Percentiles rank a stretch among this genome's conserved stretches.
phyloP scores from a whole-genome alignment of 2,329 filamentous ascomycete genomes.

The Malbranchea zuffiana region DNA sequence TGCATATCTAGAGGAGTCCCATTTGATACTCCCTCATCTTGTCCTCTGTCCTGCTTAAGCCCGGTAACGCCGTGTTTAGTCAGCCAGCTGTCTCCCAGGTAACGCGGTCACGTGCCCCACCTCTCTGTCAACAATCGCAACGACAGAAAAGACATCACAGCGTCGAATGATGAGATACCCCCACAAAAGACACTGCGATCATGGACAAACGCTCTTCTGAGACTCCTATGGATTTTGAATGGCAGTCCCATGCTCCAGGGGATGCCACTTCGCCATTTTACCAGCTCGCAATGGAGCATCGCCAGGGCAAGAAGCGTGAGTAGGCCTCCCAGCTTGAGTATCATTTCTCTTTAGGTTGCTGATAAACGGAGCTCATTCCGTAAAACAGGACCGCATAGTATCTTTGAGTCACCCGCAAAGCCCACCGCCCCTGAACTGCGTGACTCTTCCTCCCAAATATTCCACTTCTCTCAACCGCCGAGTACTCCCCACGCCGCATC shows the following conservation, averaged over 20 bases:
- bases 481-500: conserved; percentile 22
- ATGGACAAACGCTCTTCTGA: conserved; percentile 34
- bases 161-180: too few relatives aligned
- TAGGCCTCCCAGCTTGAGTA: conserved; percentile 4
- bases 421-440: conserved; percentile 36
- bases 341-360: not conserved
- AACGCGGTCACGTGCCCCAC: too few relatives aligned
- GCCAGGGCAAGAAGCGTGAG: conserved; percentile 34
- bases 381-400: conserved; percentile 31
- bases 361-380: conserved; percentile 7
- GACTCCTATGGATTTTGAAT: conserved; percentile 43
- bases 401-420: conserved; percentile 41
- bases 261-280: conserved; percentile 39
- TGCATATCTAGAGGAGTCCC: too few relatives aligned
- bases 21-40: too few relatives aligned
- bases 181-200: too few relatives aligned
- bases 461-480: conserved; percentile 37
- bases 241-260: conserved; percentile 36
- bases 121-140: too few relatives aligned
- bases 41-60: too few relatives aligned
- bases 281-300: conserved; percentile 36
- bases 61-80: too few relatives aligned
- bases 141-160: too few relatives aligned
- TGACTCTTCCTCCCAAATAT: conserved; percentile 40
- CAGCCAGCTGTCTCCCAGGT: too few relatives aligned